These are phyloP conservation scores for Laguncularia racemosa DNA, from an alignment of 345 rosid genomes.

Conservation along the genomic window DNA sequence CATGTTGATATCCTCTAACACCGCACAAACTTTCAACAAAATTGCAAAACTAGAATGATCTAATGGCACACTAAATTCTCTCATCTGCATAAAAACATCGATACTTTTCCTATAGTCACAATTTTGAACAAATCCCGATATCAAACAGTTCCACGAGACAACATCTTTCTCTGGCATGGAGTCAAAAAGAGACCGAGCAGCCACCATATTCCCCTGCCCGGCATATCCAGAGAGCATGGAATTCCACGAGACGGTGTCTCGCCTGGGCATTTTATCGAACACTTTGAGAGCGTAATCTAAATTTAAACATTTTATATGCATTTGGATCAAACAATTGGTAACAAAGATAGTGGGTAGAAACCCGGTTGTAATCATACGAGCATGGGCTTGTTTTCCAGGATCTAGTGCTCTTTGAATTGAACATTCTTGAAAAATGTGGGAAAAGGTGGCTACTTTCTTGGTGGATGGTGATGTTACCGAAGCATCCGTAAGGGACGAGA, in stretches of 20 bases:
- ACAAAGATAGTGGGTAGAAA: slow-evolving; percentile 62
- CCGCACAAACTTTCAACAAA: slow-evolving; percentile 51
- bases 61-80: slow-evolving; percentile 26
- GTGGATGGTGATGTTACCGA: slow-evolving; percentile 12
- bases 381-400: slow-evolving; percentile 75
- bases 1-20: slow-evolving; percentile 25
- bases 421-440: slow-evolving; percentile 67
- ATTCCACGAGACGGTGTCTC: slow-evolving; percentile 78
- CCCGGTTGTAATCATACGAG: slow-evolving; percentile 65
- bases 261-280: slow-evolving; percentile 57
- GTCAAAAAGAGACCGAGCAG: slow-evolving; percentile 38
- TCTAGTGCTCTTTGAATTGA: slow-evolving; percentile 27
- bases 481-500: slow-evolving; percentile 27
- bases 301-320: slow-evolving; percentile 41
- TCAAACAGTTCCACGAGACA: slow-evolving; percentile 82
- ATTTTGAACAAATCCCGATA: slow-evolving; percentile 61
- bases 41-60: slow-evolving; percentile 61
- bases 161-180: slow-evolving; percentile 65
- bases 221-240: slow-evolving; percentile 55
- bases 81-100: slow-evolving; percentile 52
- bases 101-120: slow-evolving; percentile 41
- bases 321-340: slow-evolving; percentile 60
- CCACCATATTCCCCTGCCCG: slow-evolving; percentile 37
- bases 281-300: slow-evolving; percentile 39
- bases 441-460: slow-evolving; percentile 35